phyloP scores from a whole-genome alignment of 1,284 basidiomycete genomes.

The Peniophora sp. region DNA sequence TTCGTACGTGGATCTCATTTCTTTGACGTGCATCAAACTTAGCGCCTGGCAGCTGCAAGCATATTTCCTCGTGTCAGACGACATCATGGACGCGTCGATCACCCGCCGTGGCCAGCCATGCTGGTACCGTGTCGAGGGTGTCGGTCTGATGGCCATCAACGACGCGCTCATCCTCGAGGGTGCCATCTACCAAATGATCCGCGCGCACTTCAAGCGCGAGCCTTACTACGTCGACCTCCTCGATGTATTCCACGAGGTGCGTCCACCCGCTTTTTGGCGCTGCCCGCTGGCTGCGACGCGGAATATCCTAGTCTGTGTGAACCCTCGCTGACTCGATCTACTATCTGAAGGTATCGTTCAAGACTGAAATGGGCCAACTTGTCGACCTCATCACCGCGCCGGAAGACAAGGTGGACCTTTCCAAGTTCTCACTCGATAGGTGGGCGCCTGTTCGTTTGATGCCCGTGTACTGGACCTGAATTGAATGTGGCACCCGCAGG shows the following conservation, averaged over 20 bases:
- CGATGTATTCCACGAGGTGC: slow-evolving; percentile 84
- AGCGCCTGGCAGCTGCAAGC: slow-evolving; percentile 76
- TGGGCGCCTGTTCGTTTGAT: slow-evolving; percentile 22
- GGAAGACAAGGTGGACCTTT: slow-evolving; percentile 82
- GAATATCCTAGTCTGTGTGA: background rate
- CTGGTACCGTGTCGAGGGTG: slow-evolving; percentile 78
- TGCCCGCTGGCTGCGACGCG: background rate
- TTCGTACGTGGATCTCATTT: slow-evolving; percentile 48
- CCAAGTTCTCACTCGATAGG: slow-evolving; percentile 84
- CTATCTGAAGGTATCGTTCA: slow-evolving; percentile 80
- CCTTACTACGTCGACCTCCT: slow-evolving; percentile 84
- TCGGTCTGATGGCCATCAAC: slow-evolving; percentile 91
- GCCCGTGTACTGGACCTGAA: too few species aligned
- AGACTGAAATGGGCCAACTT: slow-evolving; percentile 95
- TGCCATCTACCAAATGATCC: slow-evolving; percentile 88
- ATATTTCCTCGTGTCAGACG: slow-evolving; percentile 96
- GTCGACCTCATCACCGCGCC: slow-evolving; percentile 95
- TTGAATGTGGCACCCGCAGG: slow-evolving; percentile 30
- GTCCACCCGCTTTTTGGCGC: slow-evolving; percentile 11
- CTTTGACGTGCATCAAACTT: background rate
- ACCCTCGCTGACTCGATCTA: background rate
- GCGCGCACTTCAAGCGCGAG: slow-evolving; percentile 80
- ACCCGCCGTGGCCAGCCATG: slow-evolving; percentile 98
- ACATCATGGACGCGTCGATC: slow-evolving; percentile 94
- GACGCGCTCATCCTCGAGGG: slow-evolving; percentile 96